Conservation (phyloP, 2,329 filamentous ascomycete species). For the Pseudogymnoascus sp. region DNA sequence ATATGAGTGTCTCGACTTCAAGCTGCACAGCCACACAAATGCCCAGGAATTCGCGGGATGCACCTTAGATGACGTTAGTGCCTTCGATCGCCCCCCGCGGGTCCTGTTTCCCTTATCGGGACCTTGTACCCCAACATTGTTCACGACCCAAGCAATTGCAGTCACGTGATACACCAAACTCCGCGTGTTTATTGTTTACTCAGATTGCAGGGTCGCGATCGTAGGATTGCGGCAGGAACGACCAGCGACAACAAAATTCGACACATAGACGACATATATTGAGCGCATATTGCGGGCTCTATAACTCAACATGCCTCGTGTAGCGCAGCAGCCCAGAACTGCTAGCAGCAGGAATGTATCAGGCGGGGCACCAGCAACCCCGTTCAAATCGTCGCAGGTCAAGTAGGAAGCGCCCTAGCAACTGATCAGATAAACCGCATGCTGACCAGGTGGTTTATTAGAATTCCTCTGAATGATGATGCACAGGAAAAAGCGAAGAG, state of each 20-base stretch:
- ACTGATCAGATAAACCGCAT: neutral
- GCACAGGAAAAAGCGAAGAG: slow-evolving; percentile 82
- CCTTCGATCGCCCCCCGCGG: neutral
- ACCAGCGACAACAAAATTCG: neutral
- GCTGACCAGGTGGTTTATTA: slow-evolving; percentile 29
- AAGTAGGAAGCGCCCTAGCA: slow-evolving; percentile 21
- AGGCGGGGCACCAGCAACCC: slow-evolving; percentile 23
- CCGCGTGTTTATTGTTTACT: slow-evolving; percentile 8
- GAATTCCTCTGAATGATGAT: slow-evolving; percentile 95
- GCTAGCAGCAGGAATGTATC: slow-evolving; percentile 35
- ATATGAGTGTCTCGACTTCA: neutral
- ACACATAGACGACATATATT: slow-evolving; percentile 1
- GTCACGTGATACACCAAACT: neutral
- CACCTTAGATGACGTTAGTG: slow-evolving; percentile 3
- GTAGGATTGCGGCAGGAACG: neutral
- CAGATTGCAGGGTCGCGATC: slow-evolving; percentile 5
- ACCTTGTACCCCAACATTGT: neutral
- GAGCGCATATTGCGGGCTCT: slow-evolving; percentile 6
- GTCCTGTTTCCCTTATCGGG: slow-evolving; percentile 7
- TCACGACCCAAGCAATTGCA: neutral
- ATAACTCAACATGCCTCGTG: slow-evolving; percentile 42
- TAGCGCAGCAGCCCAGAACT: slow-evolving; percentile 37
- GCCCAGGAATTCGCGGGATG: neutral
- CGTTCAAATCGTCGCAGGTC: slow-evolving; percentile 29
- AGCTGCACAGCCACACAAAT: slow-evolving; percentile 4